Evolutionary conservation across 139 green algal genomes (phyloP).

Genomic region (Penium margaritaceum): DNA sequence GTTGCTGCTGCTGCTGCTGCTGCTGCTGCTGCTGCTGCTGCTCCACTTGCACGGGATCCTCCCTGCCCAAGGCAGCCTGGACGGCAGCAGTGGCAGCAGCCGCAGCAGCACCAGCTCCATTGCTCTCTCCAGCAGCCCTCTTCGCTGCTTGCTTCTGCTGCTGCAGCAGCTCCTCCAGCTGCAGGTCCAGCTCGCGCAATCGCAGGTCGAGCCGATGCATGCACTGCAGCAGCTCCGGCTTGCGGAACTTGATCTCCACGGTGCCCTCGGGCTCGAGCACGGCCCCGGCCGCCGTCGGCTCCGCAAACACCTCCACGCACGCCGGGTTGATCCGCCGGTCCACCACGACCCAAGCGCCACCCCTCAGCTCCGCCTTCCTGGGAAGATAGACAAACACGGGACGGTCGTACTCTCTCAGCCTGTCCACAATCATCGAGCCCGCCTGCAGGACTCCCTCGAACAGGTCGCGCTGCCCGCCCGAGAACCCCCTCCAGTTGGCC

Average conservation of each 20-base stretch:
- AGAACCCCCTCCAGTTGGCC: conserved; percentile 97
- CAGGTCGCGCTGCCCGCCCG: conserved; percentile 89
- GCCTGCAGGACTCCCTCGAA: conserved; percentile 89
- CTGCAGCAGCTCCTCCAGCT: conserved; percentile 51
- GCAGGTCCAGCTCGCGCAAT: conserved; percentile 41
- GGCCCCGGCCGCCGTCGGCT: conserved; percentile 60
- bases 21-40: too few species aligned
- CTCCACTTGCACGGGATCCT: too few species aligned
- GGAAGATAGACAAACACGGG: conserved; percentile 95
- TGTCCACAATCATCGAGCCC: conserved; percentile 88
- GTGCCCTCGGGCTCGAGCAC: conserved; percentile 94
- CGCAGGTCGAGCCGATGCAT: conserved; percentile 83
- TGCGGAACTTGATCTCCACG: conserved; percentile 96
- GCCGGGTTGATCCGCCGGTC: conserved; percentile 85
- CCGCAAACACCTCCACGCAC: conserved; percentile 57
- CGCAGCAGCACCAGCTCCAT: too few species aligned
- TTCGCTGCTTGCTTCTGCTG: conserved; percentile 66
- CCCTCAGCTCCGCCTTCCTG: conserved; percentile 80
- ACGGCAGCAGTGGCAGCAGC: too few species aligned
- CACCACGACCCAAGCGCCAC: conserved; percentile 96
- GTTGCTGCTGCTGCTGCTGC: too few species aligned
- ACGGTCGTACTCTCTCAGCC: conserved; percentile 75
- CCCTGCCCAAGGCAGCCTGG: too few species aligned
- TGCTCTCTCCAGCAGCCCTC: conserved; percentile 83
- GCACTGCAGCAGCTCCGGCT: conserved; percentile 63